Evolutionary conservation across 2,329 filamentous ascomycete species (phyloP).

Genomic region (Dactylellina drechsleri): DNA sequence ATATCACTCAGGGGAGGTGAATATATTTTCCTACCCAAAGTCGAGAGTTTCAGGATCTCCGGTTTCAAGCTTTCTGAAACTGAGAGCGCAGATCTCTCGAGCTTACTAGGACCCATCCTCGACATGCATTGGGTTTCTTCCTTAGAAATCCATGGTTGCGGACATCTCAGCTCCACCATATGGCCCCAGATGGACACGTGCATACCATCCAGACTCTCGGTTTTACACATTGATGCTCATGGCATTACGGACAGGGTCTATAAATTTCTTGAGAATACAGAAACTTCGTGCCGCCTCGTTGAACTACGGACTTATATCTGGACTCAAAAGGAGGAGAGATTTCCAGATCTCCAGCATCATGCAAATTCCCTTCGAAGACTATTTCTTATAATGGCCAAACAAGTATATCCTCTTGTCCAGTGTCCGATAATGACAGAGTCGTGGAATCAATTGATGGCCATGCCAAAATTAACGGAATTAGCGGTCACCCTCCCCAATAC

Average conservation of each 20-base stretch:
- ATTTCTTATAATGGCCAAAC: constrained; percentile 7
- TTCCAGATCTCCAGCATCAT: constrained; percentile 18
- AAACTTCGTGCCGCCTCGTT: not conserved
- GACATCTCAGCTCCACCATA: constrained; percentile 6
- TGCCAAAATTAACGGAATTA: constrained; percentile 13
- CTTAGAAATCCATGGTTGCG: constrained; percentile 9
- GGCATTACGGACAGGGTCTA: not conserved
- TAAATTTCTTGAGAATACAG: constrained; percentile 9
- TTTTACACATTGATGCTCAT: constrained; percentile 10
- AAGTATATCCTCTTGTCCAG: not conserved
- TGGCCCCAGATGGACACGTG: not conserved
- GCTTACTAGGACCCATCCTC: not conserved
- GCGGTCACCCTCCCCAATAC: constrained; percentile 11
- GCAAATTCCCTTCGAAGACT: constrained; percentile 14
- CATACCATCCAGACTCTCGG: not conserved
- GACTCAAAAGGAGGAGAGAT: not conserved
- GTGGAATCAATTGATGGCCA: constrained; percentile 16
- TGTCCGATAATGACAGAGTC: constrained; percentile 1
- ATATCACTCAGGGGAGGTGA: not conserved
- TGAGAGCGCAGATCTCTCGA: not conserved
- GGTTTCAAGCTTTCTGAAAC: constrained; percentile 8
- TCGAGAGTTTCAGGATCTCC: constrained; percentile 15
- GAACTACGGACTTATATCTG: constrained; percentile 14
- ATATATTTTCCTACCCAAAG: not conserved
- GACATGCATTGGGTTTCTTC: not conserved